Conservation (phyloP, 139 green algal species). For the Auxenochlorella protothecoides region DNA sequence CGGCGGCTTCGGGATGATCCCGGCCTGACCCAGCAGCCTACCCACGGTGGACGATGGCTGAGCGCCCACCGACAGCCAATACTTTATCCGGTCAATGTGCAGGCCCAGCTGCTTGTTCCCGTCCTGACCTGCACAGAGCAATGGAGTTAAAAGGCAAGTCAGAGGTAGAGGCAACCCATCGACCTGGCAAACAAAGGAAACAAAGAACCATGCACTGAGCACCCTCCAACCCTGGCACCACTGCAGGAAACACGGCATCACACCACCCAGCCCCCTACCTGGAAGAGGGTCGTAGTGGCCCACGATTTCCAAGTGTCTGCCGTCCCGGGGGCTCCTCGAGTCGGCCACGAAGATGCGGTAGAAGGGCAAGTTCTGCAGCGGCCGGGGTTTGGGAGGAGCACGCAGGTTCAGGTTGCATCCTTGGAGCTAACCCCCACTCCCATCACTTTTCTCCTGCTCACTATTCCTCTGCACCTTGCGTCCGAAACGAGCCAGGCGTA, state of each 20-base stretch:
- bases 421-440: no score
- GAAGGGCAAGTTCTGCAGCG: constrained; percentile 59
- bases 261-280: constrained; percentile 8
- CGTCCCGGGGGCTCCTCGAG: constrained; percentile 47
- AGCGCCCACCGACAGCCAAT: constrained; percentile 75
- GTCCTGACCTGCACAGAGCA: constrained; percentile 44
- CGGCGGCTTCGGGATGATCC: constrained; percentile 51
- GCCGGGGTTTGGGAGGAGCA: no score
- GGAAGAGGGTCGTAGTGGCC: constrained; percentile 76
- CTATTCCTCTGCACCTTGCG: no score
- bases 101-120: constrained; percentile 77
- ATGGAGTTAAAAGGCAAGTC: no score
- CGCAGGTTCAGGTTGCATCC: no score
- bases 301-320: constrained; percentile 66
- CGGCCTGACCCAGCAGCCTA: constrained; percentile 53
- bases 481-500: no score
- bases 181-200: no score
- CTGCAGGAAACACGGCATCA: no score
- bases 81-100: constrained; percentile 72
- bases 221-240: no score
- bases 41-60: constrained; percentile 65
- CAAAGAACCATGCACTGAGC: no score
- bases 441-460: no score
- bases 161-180: no score
- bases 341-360: constrained; percentile 77